Evolutionary conservation across 257 asterid species (phyloP).

Genomic region (Fraxinus cuspidata): DNA sequence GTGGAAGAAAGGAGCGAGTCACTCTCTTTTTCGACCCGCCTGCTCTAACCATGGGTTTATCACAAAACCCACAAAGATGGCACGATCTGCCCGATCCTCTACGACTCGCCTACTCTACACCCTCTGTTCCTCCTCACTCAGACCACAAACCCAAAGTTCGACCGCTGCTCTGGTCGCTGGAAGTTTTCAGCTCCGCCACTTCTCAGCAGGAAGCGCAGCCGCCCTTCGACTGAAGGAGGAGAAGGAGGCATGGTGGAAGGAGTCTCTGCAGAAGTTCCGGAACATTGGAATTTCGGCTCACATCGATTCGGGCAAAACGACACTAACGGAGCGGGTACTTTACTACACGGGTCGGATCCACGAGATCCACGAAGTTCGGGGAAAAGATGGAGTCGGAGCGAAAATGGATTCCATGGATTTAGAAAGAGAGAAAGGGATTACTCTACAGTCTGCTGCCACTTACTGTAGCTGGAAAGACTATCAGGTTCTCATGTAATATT

Average conservation of each 20-base stretch:
- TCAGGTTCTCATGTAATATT: slow-evolving; percentile 50
- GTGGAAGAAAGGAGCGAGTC: neutral
- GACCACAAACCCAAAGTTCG: slow-evolving; percentile 35
- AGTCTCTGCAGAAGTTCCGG: slow-evolving; percentile 73
- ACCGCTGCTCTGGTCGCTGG: slow-evolving; percentile 55
- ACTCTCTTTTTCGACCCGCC: neutral
- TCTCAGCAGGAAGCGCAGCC: slow-evolving; percentile 70
- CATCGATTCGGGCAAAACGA: slow-evolving; percentile 95
- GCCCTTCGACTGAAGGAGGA: slow-evolving; percentile 74
- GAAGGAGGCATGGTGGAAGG: slow-evolving; percentile 80
- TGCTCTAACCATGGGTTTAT: slow-evolving; percentile 47
- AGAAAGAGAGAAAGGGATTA: slow-evolving; percentile 98
- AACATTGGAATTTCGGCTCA: slow-evolving; percentile 97
- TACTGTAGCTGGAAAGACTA: slow-evolving; percentile 92
- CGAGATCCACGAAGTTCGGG: slow-evolving; percentile 95
- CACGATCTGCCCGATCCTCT: slow-evolving; percentile 64
- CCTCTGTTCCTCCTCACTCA: slow-evolving; percentile 42
- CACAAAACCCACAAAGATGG: slow-evolving; percentile 62
- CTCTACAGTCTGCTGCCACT: slow-evolving; percentile 97
- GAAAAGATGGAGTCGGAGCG: slow-evolving; percentile 98
- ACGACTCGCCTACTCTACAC: slow-evolving; percentile 68
- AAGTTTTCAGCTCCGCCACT: slow-evolving; percentile 56
- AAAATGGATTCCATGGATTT: slow-evolving; percentile 99
- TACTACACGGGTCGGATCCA: slow-evolving; percentile 95
- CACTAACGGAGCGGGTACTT: slow-evolving; percentile 85